Base-by-base conservation (phyloP, 768 basidiomycete species). In the Tephrocybe sp. region DNA sequence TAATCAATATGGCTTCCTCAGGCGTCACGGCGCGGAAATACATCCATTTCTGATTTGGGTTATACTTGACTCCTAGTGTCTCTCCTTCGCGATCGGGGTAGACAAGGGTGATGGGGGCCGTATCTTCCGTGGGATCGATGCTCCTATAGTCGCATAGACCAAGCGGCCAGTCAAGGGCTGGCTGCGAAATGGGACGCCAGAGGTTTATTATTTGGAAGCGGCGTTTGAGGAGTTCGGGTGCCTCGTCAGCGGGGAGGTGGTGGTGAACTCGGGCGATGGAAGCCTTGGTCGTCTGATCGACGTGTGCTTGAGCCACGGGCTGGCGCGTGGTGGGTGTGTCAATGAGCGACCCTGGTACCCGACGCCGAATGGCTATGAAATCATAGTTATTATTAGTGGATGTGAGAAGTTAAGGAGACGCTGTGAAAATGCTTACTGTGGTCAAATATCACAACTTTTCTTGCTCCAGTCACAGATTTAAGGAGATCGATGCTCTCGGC, bases 401-500 rank as follows among this genome's bases (percentile, higher is more conserved):
- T n/a, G n/a, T n/a, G n/a, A n/a, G n/a, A n/a, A n/a, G n/a, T n/a
- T n/a, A n/a, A n/a, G n/a, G n/a, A n/a, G n/a, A n/a, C n/a, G n/a
- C n/a, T n/a, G n/a, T 26, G 41, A 39, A 45, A 81, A 44, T 42
- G 56, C 82, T 42, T 50, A 81, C 83, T 84, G 58, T 85, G 83
- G 58, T 84, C 83, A 54, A 85, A 86, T 14, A 84, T 25, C 10
- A 65, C 76, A 12, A 82, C 80, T 18, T 73, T 68, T 55, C 69
- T 78, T 0, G 84, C 85, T 9, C 45, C 83, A 0, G 83, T 83
- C 11, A 80, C 47, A 53, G 77, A 62, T 68, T 86, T 85, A 36
- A 86, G 63, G 42, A 84, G 67, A 59, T 79, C 78, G 15, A 73
- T 68, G 57, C 78, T 79, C 65, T 87, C 85, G 0, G 77, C 74